phyloP scores from a whole-genome alignment of 345 rosid genomes.

The Eutrema heterophyllum region DNA sequence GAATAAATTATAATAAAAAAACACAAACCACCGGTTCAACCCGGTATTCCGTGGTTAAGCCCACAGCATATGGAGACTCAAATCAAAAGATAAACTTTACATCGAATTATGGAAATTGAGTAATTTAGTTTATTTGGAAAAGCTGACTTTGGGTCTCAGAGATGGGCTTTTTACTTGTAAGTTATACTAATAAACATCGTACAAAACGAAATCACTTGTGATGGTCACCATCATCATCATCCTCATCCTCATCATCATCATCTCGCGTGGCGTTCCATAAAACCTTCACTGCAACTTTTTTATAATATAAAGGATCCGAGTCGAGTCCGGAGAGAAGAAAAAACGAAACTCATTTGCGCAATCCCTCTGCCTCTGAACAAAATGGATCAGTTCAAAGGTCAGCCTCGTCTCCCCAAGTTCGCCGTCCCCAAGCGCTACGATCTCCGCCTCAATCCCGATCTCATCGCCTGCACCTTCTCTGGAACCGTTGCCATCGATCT shows the following conservation, averaged over 20 bases:
- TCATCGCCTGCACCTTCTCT: slow-evolving; percentile 58
- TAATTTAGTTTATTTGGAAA: too few relatives aligned
- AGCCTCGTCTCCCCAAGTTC: slow-evolving; percentile 88
- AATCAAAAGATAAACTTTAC: too few relatives aligned
- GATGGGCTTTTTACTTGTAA: not conserved
- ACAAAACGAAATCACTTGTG: not conserved
- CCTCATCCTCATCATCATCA: not conserved
- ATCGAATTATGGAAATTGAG: too few relatives aligned
- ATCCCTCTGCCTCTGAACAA: not conserved
- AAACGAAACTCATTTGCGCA: not conserved
- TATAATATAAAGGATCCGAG: not conserved
- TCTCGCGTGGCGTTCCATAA: slow-evolving; percentile 20
- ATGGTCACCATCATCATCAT: not conserved
- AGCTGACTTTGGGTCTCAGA: not conserved
- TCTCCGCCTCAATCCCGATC: slow-evolving; percentile 71
- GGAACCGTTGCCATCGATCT: slow-evolving; percentile 61
- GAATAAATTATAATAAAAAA: not conserved
- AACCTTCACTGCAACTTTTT: not conserved
- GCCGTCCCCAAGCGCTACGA: slow-evolving; percentile 83
- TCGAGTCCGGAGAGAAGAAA: not conserved
- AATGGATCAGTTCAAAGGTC: slow-evolving; percentile 84
- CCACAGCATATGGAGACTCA: too few relatives aligned
- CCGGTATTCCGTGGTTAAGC: not conserved
- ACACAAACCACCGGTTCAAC: not conserved
- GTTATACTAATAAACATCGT: not conserved